Percentiles rank a stretch among this genome's conserved stretches.
phyloP scores from a whole-genome alignment of 352 stramenopile genomes.

The Globisporangium abappressorium region DNA sequence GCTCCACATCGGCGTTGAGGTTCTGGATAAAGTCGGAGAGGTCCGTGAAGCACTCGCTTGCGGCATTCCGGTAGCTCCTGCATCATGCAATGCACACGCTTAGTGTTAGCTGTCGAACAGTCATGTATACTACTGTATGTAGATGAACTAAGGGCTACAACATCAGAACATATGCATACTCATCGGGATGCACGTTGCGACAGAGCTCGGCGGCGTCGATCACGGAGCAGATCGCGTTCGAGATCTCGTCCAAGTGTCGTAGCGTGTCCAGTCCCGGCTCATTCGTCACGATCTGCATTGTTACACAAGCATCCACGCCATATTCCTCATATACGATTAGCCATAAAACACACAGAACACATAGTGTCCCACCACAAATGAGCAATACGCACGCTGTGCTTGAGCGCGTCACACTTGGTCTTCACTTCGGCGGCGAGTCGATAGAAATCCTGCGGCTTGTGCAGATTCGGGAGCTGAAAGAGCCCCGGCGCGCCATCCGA shows the following conservation, averaged over 20 bases:
- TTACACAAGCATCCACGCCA: background rate
- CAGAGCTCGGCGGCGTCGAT: constrained; percentile 96
- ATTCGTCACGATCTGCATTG: constrained; percentile 41
- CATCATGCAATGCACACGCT: background rate
- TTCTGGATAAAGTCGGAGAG: constrained; percentile 94
- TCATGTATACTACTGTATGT: too few relatives aligned
- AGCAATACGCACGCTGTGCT: constrained; percentile 38
- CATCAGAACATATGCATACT: constrained; percentile 31
- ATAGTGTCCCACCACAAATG: background rate
- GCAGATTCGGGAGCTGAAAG: constrained; percentile 68
- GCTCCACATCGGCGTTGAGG: constrained; percentile 89
- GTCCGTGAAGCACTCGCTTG: constrained; percentile 87
- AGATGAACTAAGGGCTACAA: background rate
- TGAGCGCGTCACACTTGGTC: constrained; percentile 49
- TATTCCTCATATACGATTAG: background rate
- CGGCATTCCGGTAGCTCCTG: constrained; percentile 76
- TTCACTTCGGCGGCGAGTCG: constrained; percentile 59
- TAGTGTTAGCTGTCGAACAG: background rate
- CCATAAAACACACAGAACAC: background rate
- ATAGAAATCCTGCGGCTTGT: constrained; percentile 56
- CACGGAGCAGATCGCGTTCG: constrained; percentile 93
- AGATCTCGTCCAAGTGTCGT: constrained; percentile 91
- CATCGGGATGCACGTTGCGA: constrained; percentile 89
- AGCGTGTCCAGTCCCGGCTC: constrained; percentile 66
- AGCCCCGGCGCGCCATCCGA: constrained; percentile 34